Evolutionary conservation across 1,139 yeast species (phyloP), one percentile per base, ranked within the genome.

Genomic region (Magnusiomyces fungicola): DNA sequence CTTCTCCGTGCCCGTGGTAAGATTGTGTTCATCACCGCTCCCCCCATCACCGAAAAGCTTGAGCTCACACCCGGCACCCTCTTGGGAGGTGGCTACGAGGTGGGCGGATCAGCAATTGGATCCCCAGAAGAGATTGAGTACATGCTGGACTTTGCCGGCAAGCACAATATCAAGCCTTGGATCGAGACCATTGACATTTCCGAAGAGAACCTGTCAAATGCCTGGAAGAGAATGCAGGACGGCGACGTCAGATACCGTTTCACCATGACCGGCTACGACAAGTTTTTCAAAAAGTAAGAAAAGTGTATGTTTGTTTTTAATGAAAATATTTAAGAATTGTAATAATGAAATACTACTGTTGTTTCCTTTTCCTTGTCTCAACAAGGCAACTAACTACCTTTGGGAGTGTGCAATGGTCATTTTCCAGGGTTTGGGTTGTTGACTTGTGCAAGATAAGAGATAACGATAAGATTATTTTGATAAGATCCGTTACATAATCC

Each of bases 161-260:
- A 76, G 55, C 70, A 77, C 56, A 66, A 70, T 37, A 68, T 79
- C 56, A 70, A 70, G 50, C 79, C 82, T 21, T 78, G 83, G 83
- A 72, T 77, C 50, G 83, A 79, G 65, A 71, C 75, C 30, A 62
- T 79, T 43, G 76, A 79, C 43, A 69, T 79, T 51, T 69, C 71
- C 49, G 80, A 75, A 59, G 74, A 69, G 30, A 40, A 24, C 10
- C 30, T 45, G 2, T 48, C 74, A 44, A 69, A 73, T 58, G 83
- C 79, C 7, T 69, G 78, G 56, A 14, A 41, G 34, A 7, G 44
- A n/a, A 30, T 41, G 33, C 27, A 45, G 23, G n/a, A 72, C 72
- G 80, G 80, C 58, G 81, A 80, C 54, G 83, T 79, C 50, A 75
- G 76, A 57, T 83, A 80, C 65, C 77, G 88, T 69, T 76, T 79